Percentiles rank a stretch among this genome's conserved stretches.
These are phyloP conservation scores for Fraxinus quadrangulata DNA, from an alignment of 257 asterid species.

Conservation along the genomic window DNA sequence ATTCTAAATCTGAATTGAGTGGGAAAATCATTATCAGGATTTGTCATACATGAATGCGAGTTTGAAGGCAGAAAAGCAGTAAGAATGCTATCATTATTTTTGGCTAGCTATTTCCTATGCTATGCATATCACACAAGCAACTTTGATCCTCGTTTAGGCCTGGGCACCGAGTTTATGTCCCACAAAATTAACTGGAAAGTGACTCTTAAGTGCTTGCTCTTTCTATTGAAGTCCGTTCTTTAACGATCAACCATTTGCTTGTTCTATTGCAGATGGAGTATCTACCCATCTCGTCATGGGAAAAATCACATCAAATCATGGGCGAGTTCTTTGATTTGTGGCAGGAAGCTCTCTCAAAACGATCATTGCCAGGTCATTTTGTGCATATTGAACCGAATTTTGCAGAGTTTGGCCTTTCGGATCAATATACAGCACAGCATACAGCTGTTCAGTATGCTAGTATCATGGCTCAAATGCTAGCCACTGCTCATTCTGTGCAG, in stretches of 20 bases:
- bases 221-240: neutral
- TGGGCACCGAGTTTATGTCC: neutral
- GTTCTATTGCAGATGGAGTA: slow-evolving; percentile 79
- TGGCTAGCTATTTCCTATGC: neutral
- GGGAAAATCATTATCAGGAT: neutral
- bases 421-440: slow-evolving; percentile 73
- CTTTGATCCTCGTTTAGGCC: neutral
- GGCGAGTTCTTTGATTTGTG: slow-evolving; percentile 81
- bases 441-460: slow-evolving; percentile 90
- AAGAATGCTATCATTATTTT: neutral
- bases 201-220: neutral
- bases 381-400: slow-evolving; percentile 84
- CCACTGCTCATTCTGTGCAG: slow-evolving; percentile 76
- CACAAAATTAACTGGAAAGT: neutral
- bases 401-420: slow-evolving; percentile 71
- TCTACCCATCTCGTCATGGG: slow-evolving; percentile 88
- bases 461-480: slow-evolving; percentile 81
- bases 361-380: slow-evolving; percentile 91
- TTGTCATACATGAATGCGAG: neutral
- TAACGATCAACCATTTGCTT: neutral
- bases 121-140: neutral
- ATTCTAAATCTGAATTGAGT: neutral
- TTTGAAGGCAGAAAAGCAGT: neutral
- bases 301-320: slow-evolving; percentile 79
- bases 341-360: slow-evolving; percentile 78